Evolutionary conservation across 257 asterid species (phyloP).

Genomic region (Hygrophila difformis): DNA sequence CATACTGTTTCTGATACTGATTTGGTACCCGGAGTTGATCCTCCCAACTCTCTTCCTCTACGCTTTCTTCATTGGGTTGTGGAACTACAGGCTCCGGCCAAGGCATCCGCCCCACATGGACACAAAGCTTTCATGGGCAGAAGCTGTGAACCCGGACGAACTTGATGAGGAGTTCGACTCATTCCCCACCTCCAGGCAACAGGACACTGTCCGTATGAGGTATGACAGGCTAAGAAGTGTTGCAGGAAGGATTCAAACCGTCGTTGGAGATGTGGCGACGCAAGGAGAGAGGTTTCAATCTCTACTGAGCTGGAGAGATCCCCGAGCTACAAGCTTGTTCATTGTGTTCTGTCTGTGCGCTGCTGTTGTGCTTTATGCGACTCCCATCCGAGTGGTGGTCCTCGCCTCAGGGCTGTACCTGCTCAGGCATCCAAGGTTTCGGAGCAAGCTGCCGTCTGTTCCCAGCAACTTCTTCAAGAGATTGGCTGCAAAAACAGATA

Average conservation of each 20-base stretch:
- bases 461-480: constrained; percentile 74
- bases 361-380: constrained; percentile 44
- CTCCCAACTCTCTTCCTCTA: constrained; percentile 57
- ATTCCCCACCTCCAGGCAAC: constrained; percentile 41
- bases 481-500: constrained; percentile 50
- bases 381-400: constrained; percentile 41
- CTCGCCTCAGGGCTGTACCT: constrained; percentile 43
- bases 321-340: constrained; percentile 64
- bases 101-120: constrained; percentile 76
- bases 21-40: constrained; percentile 62
- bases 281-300: constrained; percentile 68
- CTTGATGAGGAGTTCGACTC: constrained; percentile 77
- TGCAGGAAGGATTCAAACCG: constrained; percentile 73
- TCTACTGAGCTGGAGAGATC: constrained; percentile 72
- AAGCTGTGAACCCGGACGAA: constrained; percentile 55
- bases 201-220: constrained; percentile 50
- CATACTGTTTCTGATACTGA: constrained; percentile 43
- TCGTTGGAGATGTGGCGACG: constrained; percentile 65
- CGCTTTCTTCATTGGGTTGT: constrained; percentile 49
- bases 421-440: constrained; percentile 63
- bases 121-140: constrained; percentile 61
- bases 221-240: constrained; percentile 65
- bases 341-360: constrained; percentile 47
- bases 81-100: constrained; percentile 59
- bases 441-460: constrained; percentile 58